Percentiles rank a stretch among this genome's conserved stretches.
These are phyloP conservation scores for Pythium dissotocum DNA, from an alignment of 352 stramenopile genomes.

Conservation along the genomic window DNA sequence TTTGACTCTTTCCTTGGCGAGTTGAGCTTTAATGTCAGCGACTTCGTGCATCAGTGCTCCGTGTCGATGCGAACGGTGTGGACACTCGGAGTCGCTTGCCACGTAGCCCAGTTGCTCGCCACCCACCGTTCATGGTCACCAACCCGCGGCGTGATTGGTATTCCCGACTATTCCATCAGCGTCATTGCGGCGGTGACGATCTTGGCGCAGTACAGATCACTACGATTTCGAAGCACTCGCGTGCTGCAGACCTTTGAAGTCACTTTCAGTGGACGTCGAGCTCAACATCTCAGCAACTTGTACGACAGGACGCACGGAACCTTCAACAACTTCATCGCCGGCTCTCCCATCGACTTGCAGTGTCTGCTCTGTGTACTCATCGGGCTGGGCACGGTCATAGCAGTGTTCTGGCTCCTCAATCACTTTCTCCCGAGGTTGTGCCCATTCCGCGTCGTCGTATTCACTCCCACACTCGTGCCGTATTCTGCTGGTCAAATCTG, in stretches of 20 bases:
- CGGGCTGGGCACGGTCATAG: not conserved
- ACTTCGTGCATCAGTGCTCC: not conserved
- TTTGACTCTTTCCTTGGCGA: constrained; percentile 5
- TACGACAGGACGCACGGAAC: not conserved
- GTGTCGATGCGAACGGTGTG: constrained; percentile 12
- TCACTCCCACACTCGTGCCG: not conserved
- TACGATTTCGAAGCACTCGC: not conserved
- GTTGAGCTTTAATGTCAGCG: not conserved
- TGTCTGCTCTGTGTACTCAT: not conserved
- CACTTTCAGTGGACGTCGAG: not conserved
- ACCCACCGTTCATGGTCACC: not conserved
- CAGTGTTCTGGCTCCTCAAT: not conserved
- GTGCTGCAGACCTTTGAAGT: constrained; percentile 5
- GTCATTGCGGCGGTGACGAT: constrained; percentile 2
- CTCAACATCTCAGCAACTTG: not conserved
- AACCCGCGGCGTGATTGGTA: not conserved
- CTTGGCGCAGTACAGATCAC: not conserved
- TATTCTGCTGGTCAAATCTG: constrained; percentile 7
- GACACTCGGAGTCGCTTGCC: not conserved
- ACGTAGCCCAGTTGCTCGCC: not conserved
- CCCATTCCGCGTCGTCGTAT: not conserved
- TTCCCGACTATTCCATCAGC: constrained; percentile 13
- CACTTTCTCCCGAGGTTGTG: not conserved
- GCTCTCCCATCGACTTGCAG: not conserved
- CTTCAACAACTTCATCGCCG: not conserved